Percentiles rank a stretch among this genome's conserved stretches.
phyloP scores from a whole-genome alignment of 169 alveolate species.

The Plasmodium ovale region DNA sequence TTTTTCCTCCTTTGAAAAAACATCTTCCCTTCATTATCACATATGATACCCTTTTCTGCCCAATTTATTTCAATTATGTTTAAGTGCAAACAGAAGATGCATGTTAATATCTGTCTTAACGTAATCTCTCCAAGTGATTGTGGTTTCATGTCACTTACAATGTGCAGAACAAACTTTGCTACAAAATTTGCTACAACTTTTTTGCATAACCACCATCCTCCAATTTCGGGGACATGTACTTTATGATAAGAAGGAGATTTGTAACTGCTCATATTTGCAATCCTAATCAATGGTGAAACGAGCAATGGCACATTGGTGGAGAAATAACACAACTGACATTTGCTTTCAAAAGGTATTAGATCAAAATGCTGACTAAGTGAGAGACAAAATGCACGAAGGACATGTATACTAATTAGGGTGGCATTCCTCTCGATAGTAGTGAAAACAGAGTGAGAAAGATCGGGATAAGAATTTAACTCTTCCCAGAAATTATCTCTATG shows the following conservation, averaged over 20 bases:
- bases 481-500: slow-evolving; percentile 10
- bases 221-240: neutral
- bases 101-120: slow-evolving; percentile 14
- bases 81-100: slow-evolving; percentile 18
- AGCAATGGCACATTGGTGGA: slow-evolving; percentile 14
- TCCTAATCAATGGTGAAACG: neutral
- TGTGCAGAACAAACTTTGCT: slow-evolving; percentile 13
- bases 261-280: too few species aligned
- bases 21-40: neutral
- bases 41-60: slow-evolving; percentile 1
- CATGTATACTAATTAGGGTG: neutral
- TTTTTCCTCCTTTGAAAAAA: neutral
- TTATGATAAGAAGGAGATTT: neutral
- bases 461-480: slow-evolving; percentile 15
- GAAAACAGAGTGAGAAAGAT: slow-evolving; percentile 1
- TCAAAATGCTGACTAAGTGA: slow-evolving; percentile 35
- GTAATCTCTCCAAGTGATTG: slow-evolving; percentile 23
- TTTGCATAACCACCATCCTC: neutral
- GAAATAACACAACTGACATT: slow-evolving; percentile 42
- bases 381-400: slow-evolving; percentile 10
- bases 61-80: slow-evolving; percentile 6
- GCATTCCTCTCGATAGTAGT: slow-evolving; percentile 4
- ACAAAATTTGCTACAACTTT: too few species aligned
- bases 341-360: slow-evolving; percentile 15
- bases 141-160: slow-evolving; percentile 11